A percentile compares a stretch with the other conserved stretches of the same genome.
phyloP scores from a whole-genome alignment of 768 basidiomycete genomes.

The Podaxis sp. region DNA sequence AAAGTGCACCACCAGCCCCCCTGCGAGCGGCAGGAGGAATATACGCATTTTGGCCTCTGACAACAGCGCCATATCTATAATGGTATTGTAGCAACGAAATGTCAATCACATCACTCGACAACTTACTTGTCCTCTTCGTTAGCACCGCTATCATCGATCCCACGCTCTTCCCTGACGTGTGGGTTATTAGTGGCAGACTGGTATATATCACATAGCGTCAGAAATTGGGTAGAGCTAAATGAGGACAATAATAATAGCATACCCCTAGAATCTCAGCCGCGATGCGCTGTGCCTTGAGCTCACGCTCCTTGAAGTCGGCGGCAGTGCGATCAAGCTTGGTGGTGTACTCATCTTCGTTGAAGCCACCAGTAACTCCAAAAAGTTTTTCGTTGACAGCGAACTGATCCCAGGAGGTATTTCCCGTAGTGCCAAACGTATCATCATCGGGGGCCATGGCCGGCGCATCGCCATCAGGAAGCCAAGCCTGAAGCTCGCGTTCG shows the following conservation, averaged over 20 bases:
- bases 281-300: constrained; percentile 82
- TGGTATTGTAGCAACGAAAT: constrained; percentile 23
- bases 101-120: constrained; percentile 14
- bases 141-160: constrained; percentile 68
- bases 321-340: constrained; percentile 86
- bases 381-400: constrained; percentile 91
- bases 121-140: constrained; percentile 97
- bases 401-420: constrained; percentile 76
- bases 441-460: constrained; percentile 39
- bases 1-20: constrained; percentile 26
- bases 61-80: constrained; percentile 87
- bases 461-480: constrained; percentile 53
- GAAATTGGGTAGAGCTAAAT: constrained; percentile 7
- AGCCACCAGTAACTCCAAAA: constrained; percentile 89
- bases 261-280: constrained; percentile 92
- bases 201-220: constrained; percentile 9
- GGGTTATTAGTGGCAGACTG: constrained; percentile 69
- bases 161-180: constrained; percentile 90
- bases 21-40: constrained; percentile 90
- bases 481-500: constrained; percentile 81
- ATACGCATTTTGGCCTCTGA: constrained; percentile 86
- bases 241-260: constrained; percentile 26
- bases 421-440: constrained; percentile 65
- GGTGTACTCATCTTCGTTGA: constrained; percentile 93
- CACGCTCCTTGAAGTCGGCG: constrained; percentile 85